Evolutionary conservation across 805 yeast species (phyloP).

Genomic region (Kodamaea fukazawae): DNA sequence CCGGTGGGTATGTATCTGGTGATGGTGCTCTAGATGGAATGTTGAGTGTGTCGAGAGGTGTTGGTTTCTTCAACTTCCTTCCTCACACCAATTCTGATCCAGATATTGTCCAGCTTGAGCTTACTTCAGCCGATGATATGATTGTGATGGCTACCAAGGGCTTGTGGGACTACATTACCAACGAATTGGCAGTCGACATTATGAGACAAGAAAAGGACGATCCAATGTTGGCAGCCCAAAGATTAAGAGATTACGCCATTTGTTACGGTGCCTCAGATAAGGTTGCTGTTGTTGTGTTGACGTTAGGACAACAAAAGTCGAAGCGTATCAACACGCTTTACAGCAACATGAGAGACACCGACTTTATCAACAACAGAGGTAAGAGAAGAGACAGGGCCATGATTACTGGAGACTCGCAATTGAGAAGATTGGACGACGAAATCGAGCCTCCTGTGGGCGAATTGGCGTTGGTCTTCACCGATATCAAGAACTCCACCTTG

Average conservation of each 20-base stretch:
- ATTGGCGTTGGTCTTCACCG: constrained; percentile 94
- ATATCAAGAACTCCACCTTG: constrained; percentile 89
- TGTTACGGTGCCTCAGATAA: constrained; percentile 86
- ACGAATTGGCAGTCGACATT: constrained; percentile 87
- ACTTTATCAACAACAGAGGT: constrained; percentile 28
- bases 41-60: constrained; percentile 82
- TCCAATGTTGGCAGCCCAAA: constrained; percentile 90
- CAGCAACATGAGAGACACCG: constrained; percentile 37
- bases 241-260: constrained; percentile 88
- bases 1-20: constrained; percentile 88
- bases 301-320: constrained; percentile 53
- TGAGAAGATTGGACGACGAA: constrained; percentile 83
- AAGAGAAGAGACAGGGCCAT: constrained; percentile 48
- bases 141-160: constrained; percentile 79
- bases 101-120: constrained; percentile 57
- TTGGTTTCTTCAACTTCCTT: constrained; percentile 80
- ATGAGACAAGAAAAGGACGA: constrained; percentile 76
- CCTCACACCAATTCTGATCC: constrained; percentile 93
- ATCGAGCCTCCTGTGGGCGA: constrained; percentile 94
- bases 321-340: constrained; percentile 29
- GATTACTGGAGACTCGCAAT: constrained; percentile 64
- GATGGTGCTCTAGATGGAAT: constrained; percentile 84
- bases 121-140: constrained; percentile 75
- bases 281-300: constrained; percentile 75
- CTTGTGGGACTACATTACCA: constrained; percentile 80